Conservation (phyloP, 2,329 filamentous ascomycete genomes). For the Tolypocladium guangdongense region DNA sequence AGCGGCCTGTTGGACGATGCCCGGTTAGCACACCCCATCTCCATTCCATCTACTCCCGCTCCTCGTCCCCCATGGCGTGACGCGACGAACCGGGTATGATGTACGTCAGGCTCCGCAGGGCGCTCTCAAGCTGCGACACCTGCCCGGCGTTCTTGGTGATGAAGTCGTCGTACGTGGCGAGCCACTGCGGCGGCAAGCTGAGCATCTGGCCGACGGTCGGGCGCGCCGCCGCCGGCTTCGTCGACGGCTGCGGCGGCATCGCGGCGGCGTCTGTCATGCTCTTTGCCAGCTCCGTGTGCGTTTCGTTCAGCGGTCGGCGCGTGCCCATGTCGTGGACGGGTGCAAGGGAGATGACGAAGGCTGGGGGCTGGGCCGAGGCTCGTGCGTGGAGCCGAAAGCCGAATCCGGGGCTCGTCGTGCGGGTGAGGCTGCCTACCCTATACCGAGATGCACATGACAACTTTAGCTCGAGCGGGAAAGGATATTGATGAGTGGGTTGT, state of each 20-base stretch:
- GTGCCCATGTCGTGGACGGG: background rate
- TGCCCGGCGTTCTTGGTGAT: slow-evolving; percentile 91
- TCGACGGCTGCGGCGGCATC: background rate
- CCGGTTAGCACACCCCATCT: background rate
- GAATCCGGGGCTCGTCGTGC: no score
- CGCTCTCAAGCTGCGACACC: slow-evolving; percentile 90
- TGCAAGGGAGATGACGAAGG: no score
- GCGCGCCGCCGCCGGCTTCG: background rate
- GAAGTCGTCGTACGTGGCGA: slow-evolving; percentile 72
- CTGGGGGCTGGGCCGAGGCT: no score
- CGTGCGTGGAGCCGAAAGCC: no score
- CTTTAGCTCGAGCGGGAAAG: no score
- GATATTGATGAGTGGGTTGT: no score
- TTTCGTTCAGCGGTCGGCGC: background rate
- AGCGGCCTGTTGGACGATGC: slow-evolving; percentile 45
- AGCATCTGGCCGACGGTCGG: slow-evolving; percentile 28
- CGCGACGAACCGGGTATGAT: slow-evolving; percentile 64
- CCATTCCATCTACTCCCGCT: background rate
- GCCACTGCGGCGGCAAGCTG: slow-evolving; percentile 52
- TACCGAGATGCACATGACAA: no score
- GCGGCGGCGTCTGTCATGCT: background rate
- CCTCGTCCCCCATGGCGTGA: background rate
- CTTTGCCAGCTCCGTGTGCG: background rate
- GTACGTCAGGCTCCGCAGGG: slow-evolving; percentile 84
- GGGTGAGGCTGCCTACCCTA: no score